Base-by-base conservation (phyloP, 352 stramenopile genomes). In the Phytophthora pinifolia region DNA sequence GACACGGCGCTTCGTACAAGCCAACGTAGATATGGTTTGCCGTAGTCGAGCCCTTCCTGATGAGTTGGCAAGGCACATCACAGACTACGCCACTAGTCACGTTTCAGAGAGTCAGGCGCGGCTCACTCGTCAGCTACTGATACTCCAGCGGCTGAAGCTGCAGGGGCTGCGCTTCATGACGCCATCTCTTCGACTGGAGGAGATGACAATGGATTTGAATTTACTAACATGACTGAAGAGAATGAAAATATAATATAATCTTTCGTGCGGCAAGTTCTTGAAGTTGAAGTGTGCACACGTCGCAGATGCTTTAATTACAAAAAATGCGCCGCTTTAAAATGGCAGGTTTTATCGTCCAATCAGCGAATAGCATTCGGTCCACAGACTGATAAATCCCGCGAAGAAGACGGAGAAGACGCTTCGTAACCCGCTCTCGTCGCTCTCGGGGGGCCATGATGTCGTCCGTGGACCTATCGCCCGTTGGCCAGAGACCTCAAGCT, bases 361-460 rank as follows among this genome's bases (percentile, higher is more conserved):
- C 22, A 4, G 22, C 22, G 22, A 27, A 27, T 27, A 27, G 22
- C 22, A 27, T 2, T 27, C 22, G 22, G 22, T 27, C n/a, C 22
- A 27, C 22, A 2, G 20, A 29, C 15, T 25, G 17, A 25, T 27
- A 43, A 32, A 34, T 46, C 12, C 39, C 39, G 12, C 12, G 39
- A 10, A 31, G 39, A n/a, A 46, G 39, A 29, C n/a, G 39, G 15
- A 33, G 39, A 44, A 44, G 37, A 27, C 20, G 17, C 36, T 17
- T 41, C 34, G 34, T 41, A 41, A 6, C 37, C 27, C 25, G 25
- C 43, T 33, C 39, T 41, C 36, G 14, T 17, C 54, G 43, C 14
- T 17, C 8, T 15, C 34, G 13, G 35, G n/a, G 18, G 30, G 29
- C 33, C 36, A 69, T 69, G 60, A 61, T 66, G 62, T 66, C 57